Percentiles rank a stretch among this genome's conserved stretches.
phyloP scores from a whole-genome alignment of 192 early-diverging fungal genomes.

The Coemansia sp. region DNA sequence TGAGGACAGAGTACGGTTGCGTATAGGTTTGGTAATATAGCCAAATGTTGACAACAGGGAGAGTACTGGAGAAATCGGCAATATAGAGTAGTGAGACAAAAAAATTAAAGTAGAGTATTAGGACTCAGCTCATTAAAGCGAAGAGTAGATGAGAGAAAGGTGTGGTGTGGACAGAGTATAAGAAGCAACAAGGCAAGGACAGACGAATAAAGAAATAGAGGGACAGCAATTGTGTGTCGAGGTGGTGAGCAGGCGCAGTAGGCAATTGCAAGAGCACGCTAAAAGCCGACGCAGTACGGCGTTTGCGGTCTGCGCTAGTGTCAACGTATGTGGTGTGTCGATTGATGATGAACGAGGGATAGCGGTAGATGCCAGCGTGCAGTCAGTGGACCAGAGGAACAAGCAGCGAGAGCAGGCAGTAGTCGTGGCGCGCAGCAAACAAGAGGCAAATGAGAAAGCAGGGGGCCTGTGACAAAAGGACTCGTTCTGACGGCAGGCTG shows the following conservation, averaged over 20 bases:
- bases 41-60: neutral
- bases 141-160: neutral
- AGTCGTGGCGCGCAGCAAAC: constrained; percentile 12
- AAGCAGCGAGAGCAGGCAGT: constrained; percentile 3
- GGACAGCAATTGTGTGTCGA: constrained; percentile 17
- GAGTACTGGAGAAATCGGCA: constrained; percentile 5
- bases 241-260: constrained; percentile 2
- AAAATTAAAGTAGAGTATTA: neutral
- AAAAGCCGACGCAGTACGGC: constrained; percentile 7
- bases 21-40: neutral
- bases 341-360: constrained; percentile 7
- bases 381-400: neutral
- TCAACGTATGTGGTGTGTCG: neutral
- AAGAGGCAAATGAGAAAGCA: neutral
- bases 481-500: no score
- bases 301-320: constrained; percentile 1
- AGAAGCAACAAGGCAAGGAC: neutral
- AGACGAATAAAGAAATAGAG: neutral
- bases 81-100: constrained; percentile 5
- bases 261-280: constrained; percentile 1
- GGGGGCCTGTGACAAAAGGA: neutral
- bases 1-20: neutral
- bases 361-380: neutral
- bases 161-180: constrained; percentile 2
- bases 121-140: constrained; percentile 3